These are phyloP conservation scores for Sarocladiaceae sp. DNA, from an alignment of 2,329 filamentous ascomycete species.

Conservation along the genomic window DNA sequence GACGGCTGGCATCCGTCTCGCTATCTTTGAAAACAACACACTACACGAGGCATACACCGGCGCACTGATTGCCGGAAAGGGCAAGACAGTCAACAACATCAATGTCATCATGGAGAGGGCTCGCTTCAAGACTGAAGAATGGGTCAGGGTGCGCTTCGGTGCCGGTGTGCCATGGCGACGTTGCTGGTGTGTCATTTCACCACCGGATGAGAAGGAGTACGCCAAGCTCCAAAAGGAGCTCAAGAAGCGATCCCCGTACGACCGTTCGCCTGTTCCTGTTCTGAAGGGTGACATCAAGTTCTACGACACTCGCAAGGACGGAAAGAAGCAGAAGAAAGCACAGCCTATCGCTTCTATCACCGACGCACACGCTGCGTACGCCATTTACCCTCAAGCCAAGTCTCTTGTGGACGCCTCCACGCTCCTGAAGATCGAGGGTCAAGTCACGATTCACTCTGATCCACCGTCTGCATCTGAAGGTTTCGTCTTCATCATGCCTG, in stretches of 20 bases:
- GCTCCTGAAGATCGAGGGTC: slow-evolving; percentile 87
- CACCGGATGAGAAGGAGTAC: slow-evolving; percentile 89
- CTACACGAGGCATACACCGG: slow-evolving; percentile 97
- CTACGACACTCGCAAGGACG: slow-evolving; percentile 71
- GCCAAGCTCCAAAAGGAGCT: slow-evolving; percentile 77
- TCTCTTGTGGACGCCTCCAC: slow-evolving; percentile 92
- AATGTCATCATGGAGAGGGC: slow-evolving; percentile 80
- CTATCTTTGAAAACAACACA: slow-evolving; percentile 91
- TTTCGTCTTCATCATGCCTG: slow-evolving; percentile 97
- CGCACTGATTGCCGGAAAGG: slow-evolving; percentile 91
- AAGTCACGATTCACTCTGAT: slow-evolving; percentile 79
- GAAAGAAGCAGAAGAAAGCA: slow-evolving; percentile 78
- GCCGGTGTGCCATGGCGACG: slow-evolving; percentile 94
- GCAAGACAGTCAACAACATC: slow-evolving; percentile 85
- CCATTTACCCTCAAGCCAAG: slow-evolving; percentile 93
- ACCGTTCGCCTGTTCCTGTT: slow-evolving; percentile 60
- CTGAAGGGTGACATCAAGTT: slow-evolving; percentile 92
- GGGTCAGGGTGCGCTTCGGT: slow-evolving; percentile 92
- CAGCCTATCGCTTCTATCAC: slow-evolving; percentile 87
- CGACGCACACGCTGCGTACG: slow-evolving; percentile 87
- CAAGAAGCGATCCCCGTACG: slow-evolving; percentile 80
- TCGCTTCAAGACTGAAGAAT: slow-evolving; percentile 76
- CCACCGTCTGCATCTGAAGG: slow-evolving; percentile 79
- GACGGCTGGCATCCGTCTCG: slow-evolving; percentile 88
- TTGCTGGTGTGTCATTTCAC: slow-evolving; percentile 93